Evolutionary conservation across 208 protist genomes (phyloP), one percentile per base, ranked within the genome.

Genomic region (Borovskyia barvae): DNA sequence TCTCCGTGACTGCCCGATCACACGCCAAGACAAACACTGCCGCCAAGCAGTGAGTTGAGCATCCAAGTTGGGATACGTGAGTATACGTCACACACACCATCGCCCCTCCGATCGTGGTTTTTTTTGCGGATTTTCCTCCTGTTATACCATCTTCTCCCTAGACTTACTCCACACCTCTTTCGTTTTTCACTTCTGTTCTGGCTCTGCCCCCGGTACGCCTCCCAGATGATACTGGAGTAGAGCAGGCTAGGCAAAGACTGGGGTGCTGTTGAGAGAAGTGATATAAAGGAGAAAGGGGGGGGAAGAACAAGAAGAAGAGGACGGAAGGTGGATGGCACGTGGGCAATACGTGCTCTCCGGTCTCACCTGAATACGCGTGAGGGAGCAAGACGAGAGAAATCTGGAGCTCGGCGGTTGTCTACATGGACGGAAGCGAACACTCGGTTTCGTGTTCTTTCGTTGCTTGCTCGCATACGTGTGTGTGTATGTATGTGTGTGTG

Each of bases 1-100:
- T 94, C 61, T 80, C 75, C 56, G 82, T 97, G 56, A 87, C 82
- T 26, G 77, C 85, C 19, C 84, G 85, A 67, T 80, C 68, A 2
- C 88, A 94, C 76, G 85, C 85, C 69, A 84, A 85, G 74, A 92
- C 76, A 49, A 92, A 92, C 73, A 77, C 88, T 39, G 75, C 77
- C 52, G 51, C 77, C 64, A 87, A 91, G 80, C 83, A 82, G 72
- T 52, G n/a, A n/a, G n/a, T n/a, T n/a, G n/a, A n/a, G n/a, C n/a
- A n/a, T n/a, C n/a, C 39, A 66, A 24, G 59, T 28, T n/a, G n/a
- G n/a, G n/a, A n/a, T n/a, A n/a, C n/a, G n/a, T n/a, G n/a, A n/a
- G n/a, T n/a, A n/a, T n/a, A n/a, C n/a, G n/a, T n/a, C n/a, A n/a
- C n/a, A n/a, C n/a, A n/a, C n/a, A n/a, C n/a, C n/a, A n/a, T n/a